Evolutionary conservation across 129 eudicot species (phyloP), one percentile per base, ranked within the genome.

Genomic region (Solidago caesia): DNA sequence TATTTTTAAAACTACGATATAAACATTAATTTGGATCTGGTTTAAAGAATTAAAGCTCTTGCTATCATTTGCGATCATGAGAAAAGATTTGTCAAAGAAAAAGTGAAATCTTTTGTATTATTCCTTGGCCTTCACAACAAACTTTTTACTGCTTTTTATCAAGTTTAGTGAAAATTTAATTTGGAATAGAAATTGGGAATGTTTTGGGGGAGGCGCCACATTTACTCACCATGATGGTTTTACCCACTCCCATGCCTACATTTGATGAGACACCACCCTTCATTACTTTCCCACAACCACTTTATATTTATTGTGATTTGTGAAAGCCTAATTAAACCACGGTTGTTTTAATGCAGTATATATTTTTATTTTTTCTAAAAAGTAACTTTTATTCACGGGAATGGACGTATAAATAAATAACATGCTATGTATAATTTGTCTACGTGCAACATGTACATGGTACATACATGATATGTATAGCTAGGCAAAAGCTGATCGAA

Each of bases 201-300:
- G 72, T 73, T 66, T 79, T 68, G 79, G 77, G 61, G 11, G 78
- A 61, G 72, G 82, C 11, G 82, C 48, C 69, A 33, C 70, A 73
- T 66, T 72, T 41, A 79, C 16, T 79, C 6, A 66, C 69, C 74
- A 79, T 79, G 48, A 73, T 79, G 79, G 44, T 57, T 72, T 79
- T 79, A 79, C 78, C 82, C 74, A 64, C 78, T 65, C 78, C 44
- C 0, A 79, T 72, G 82, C 57, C 78, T 56, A 27, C 73, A 72
- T 64, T 53, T 77, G 44, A 57, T 33, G 75, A 44, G 59, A 77
- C 83, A 79, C 66, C 53, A 59, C 81, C 55, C 69, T n/a, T 61
- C 66, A 53, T 73, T 67, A 73, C 79, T 79, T 73, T 73, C 29
- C 33, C 79, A 72, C 83, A 73, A 71, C 74, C 74, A 75, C 66